Base-by-base conservation (phyloP, 306 rosid species). In the Corylus americana region DNA sequence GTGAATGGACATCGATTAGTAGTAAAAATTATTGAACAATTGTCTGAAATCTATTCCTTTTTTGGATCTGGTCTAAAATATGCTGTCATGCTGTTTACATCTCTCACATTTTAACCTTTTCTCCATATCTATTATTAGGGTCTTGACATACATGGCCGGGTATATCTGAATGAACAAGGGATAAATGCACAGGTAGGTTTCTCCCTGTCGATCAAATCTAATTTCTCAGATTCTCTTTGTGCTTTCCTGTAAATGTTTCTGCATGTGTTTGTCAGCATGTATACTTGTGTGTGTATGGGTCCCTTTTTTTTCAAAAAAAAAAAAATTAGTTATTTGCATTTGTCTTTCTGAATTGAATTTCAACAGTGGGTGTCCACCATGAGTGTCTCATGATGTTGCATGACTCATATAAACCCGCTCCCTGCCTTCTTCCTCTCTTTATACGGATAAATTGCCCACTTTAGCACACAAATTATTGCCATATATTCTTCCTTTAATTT, bases 161-260 rank as follows among this genome's bases (percentile, higher is more conserved):
- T 94, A 61, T 95, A 92, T 86, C 61, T 95, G 72, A 95, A 90
- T 79, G 91, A 90, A 72, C 97, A 91, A 73, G 98, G 98, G 69
- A 91, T 95, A 55, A 94, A 95, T 82, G 98, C 98, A 11, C 98
- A 92, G 98, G 98, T 94, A 81, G 62, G 77, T 77, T 72, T 74
- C n/a, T n/a, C 9, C 44, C 58, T 66, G 16, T 53, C 12, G 13
- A 62, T 53, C n/a, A 3, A 22, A 9, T 29, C n/a, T 77, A 11
- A 20, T 22, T 78, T 61, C 75, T 25, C 35, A 45, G 35, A 31
- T 31, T 39, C 49, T 5, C 74, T 47, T 20, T 11, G 3, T 18
- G 74, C 74, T 62, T 29, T 4, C 29, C 42, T 62, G 17, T 62
- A 16, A 53, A 53, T 53, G 57, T 53, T 14, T 53, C 42, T 62